Base-by-base conservation (phyloP, 192 early-diverging fungal species). In the Backusella tarrabulga region DNA sequence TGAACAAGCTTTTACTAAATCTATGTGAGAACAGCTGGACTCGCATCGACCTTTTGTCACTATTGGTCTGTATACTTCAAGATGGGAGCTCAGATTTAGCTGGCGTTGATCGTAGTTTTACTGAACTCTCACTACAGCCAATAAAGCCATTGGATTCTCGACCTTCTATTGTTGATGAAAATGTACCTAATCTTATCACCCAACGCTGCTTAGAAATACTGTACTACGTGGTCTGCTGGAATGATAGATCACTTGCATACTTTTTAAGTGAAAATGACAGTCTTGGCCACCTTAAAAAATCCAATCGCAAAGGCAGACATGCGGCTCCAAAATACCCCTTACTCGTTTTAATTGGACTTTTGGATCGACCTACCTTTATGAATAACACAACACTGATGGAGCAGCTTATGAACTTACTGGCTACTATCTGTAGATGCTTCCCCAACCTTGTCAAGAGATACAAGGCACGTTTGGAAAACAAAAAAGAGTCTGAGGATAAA, bases 21-120 rank as follows among this genome's bases (percentile, higher is more conserved):
- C 86, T 99, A 1, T 95, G 95, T 81, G 96, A 97, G 80, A 98
- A 98, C 81, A 92, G 89, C 42, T 93, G 90, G 74, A 94, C 95
- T 0, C 88, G 97, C 17, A 77, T 85, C 6, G 96, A 99, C 70
- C 78, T 98, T 6, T 87, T 98, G n/a, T 91, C 94, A 7, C 86
- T 99, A 40, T 85, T 99, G 50, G 84, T 99, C 66, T 92, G 91
- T n/a, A 91, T 97, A 23, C 85, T 99, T 34, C 92, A 92, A 73
- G 93, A 95, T 77, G 95, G 94, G 50, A 93, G 91, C 52, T 83
- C 87, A 0, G 94, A 96, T 81, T 76, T 96, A 41, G 87, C 90
- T 5, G 84, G 86, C 8, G 92, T 95, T 1, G 95, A 96, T 71
- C 88, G 89, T 73, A 90, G 88, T 54, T 94, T 95, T 80, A 84